These are phyloP conservation scores for Psilocybe cyanescens DNA, from an alignment of 768 basidiomycete genomes.

Conservation along the genomic window DNA sequence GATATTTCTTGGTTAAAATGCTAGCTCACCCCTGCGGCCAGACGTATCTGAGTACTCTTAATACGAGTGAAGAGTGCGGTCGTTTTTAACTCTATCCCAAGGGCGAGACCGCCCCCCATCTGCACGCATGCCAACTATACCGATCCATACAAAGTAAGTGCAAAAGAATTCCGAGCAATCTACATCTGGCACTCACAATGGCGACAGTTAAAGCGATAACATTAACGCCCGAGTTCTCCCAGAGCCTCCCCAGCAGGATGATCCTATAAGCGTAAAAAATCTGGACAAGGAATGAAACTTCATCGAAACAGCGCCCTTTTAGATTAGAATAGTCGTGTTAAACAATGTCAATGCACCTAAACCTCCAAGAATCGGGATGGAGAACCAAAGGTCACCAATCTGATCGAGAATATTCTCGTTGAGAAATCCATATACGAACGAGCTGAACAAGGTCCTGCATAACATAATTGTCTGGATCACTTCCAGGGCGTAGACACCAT, in stretches of 20 bases:
- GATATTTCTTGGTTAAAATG: neutral
- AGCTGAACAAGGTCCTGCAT: neutral
- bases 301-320: neutral
- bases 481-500: slow-evolving; percentile 4
- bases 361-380: slow-evolving; percentile 2
- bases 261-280: slow-evolving; percentile 9
- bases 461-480: slow-evolving; percentile 4
- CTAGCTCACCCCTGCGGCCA: neutral
- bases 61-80: neutral
- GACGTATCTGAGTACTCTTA: neutral
- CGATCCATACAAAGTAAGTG: neutral
- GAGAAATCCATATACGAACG: slow-evolving; percentile 3
- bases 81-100: neutral
- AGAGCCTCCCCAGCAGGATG: neutral
- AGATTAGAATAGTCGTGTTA: no score
- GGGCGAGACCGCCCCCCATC: neutral
- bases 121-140: neutral
- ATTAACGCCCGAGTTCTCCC: neutral
- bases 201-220: neutral
- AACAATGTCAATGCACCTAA: neutral
- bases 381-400: neutral
- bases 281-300: slow-evolving; percentile 5
- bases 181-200: neutral
- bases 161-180: no score
- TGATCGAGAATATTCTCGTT: neutral